Percentiles rank a stretch among this genome's conserved stretches.
phyloP scores from a whole-genome alignment of 345 rosid genomes.

The Melaleuca quinquenervia region DNA sequence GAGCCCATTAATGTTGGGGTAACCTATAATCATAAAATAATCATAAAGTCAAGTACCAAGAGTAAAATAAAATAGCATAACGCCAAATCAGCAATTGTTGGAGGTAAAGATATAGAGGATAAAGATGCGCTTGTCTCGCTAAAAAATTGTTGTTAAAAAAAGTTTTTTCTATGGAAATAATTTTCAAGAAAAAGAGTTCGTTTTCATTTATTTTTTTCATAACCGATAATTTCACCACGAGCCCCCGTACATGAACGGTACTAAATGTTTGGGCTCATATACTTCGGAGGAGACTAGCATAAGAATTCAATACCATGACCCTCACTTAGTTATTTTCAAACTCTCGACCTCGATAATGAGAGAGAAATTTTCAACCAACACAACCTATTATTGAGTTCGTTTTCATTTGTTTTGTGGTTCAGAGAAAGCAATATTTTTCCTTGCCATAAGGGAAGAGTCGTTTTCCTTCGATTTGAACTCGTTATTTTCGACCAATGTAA shows the following conservation, averaged over 20 bases:
- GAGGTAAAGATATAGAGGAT: not conserved
- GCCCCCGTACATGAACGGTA: too few species aligned
- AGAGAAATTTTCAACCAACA: too few species aligned
- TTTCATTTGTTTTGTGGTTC: not conserved
- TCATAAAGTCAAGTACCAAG: not conserved
- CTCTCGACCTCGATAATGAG: too few species aligned
- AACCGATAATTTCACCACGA: too few species aligned
- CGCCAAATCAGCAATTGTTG: not conserved
- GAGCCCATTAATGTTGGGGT: not conserved
- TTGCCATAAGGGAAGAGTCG: not conserved
- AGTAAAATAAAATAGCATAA: not conserved
- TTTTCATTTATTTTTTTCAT: too few species aligned
- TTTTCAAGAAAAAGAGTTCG: rapidly evolving
- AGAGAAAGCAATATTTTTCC: rapidly evolving
- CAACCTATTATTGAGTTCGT: too few species aligned
- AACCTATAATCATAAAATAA: not conserved
- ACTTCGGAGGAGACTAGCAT: too few species aligned
- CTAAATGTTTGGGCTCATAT: too few species aligned
- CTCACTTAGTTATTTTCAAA: too few species aligned
- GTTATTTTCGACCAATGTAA: not conserved
- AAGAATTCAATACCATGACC: too few species aligned
- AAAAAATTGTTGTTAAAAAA: not conserved
- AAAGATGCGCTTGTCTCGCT: not conserved
- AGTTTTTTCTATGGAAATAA: not conserved
- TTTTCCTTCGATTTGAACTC: not conserved